Base-by-base conservation (phyloP, 768 basidiomycete genomes). In the Clavaria fumosa region DNA sequence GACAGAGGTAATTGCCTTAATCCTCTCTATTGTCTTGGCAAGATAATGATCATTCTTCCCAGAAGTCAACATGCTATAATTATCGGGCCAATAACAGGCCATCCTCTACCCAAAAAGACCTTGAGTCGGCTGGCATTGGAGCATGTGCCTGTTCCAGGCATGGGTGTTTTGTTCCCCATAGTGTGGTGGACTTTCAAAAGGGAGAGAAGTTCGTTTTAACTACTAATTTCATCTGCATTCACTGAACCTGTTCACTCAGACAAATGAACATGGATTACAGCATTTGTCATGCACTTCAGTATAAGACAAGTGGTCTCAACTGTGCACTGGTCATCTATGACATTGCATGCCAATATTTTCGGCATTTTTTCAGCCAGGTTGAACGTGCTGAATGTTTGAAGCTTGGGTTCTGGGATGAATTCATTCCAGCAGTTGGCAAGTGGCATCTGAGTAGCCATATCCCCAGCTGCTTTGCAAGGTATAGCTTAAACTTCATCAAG, bases 101-200 rank as follows among this genome's bases (percentile, higher is more conserved):
- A 19, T 39, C 45, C 21, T 20, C 36, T 4, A 41, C 30, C 4
- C 23, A 39, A 2, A 40, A 39, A n/a, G 45, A 53, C 18, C 38
- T 53, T 2, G 45, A 48, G 33, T 42, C 42, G 7, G 54, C 54
- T 7, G 51, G 56, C 7, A 47, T 56, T 22, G 56, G 55, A 7
- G 55, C 52, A 4, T 42, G 41, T 41, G 53, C 52, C 2, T 60
- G 55, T 43, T 50, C 49, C 4, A n/a, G 47, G 1, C 56, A 60
- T 47, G 57, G 55, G 1, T 55, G 45, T 38, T 60, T 51, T 47
- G 20, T 48, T 5, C 56, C 52, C 0, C 49, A 55, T 33, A 43
- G 47, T 1, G 35, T 55, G 3, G 57, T 58, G 0, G 53, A 59
- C 31, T 53, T 60, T 32, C 51, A 52, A 27, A 50, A 50, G 21